Percentiles rank a stretch among this genome's conserved stretches.
phyloP scores from a whole-genome alignment of 2,329 filamentous ascomycete species.

The Zymoseptoria brevis region DNA sequence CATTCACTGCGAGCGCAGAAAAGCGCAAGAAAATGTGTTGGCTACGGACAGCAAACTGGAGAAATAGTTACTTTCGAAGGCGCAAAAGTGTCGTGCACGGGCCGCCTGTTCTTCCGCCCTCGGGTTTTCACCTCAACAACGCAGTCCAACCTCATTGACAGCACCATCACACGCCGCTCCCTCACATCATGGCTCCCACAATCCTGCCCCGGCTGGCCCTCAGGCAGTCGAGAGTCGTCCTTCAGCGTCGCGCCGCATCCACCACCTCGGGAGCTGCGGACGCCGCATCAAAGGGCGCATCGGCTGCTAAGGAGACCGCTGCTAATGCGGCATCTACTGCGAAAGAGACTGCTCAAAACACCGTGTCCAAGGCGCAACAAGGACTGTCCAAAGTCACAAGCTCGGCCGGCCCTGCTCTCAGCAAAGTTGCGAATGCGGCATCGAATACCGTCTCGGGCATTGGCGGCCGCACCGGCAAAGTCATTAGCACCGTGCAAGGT shows the following conservation, averaged over 20 bases:
- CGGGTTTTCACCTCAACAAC: background rate
- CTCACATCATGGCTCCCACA: constrained; percentile 38
- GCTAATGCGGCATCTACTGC: constrained; percentile 31
- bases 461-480: constrained; percentile 72
- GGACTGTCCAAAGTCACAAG: constrained; percentile 75
- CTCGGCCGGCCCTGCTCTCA: constrained; percentile 69
- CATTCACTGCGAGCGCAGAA: background rate
- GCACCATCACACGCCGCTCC: constrained; percentile 8
- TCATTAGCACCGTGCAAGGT: constrained; percentile 81
- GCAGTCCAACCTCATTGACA: constrained; percentile 1
- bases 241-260: constrained; percentile 43
- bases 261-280: constrained; percentile 40
- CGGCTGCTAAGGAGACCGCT: constrained; percentile 39
- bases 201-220: constrained; percentile 40
- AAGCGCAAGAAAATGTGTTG: background rate
- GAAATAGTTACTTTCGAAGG: background rate
- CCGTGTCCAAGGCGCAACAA: constrained; percentile 60
- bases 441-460: constrained; percentile 62
- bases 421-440: constrained; percentile 61
- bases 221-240: constrained; percentile 36
- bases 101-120: background rate
- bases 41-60: background rate
- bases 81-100: background rate
- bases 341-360: constrained; percentile 38
- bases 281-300: constrained; percentile 31